A percentile compares a stretch with the other conserved stretches of the same genome.
These are phyloP conservation scores for Amanita phalloides DNA, from an alignment of 768 basidiomycete genomes.

Conservation along the genomic window DNA sequence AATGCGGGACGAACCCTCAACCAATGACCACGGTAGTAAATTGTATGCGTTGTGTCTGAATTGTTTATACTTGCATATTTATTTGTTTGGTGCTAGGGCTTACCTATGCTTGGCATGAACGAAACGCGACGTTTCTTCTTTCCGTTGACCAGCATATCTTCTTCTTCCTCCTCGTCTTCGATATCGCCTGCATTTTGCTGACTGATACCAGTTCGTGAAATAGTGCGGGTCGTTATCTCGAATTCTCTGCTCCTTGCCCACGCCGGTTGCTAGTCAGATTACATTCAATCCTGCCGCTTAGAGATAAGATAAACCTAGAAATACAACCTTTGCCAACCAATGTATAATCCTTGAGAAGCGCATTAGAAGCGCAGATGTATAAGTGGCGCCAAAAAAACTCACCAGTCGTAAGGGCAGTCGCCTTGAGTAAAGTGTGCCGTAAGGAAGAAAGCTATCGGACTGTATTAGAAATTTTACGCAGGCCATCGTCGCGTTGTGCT, in stretches of 20 bases:
- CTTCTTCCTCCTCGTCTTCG: conserved; percentile 57
- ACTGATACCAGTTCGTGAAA: conserved; percentile 52
- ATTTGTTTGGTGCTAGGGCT: conserved; percentile 12
- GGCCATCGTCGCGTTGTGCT: neutral
- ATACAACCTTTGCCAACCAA: conserved; percentile 68
- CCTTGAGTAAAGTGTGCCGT: conserved; percentile 85
- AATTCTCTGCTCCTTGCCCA: conserved; percentile 86
- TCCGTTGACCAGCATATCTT: conserved; percentile 51
- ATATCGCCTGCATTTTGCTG: conserved; percentile 66
- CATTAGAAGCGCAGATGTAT: conserved; percentile 4
- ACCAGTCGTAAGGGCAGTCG: conserved; percentile 85
- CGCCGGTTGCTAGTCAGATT: conserved; percentile 64
- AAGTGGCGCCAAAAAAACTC: conserved; percentile 10
- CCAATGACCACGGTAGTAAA: conserved; percentile 87
- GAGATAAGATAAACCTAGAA: neutral
- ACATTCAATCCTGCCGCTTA: neutral
- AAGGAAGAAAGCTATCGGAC: conserved; percentile 63
- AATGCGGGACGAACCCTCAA: conserved; percentile 44
- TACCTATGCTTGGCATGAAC: conserved; percentile 80
- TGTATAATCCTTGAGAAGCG: conserved; percentile 64
- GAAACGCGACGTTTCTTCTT: conserved; percentile 69
- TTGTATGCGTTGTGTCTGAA: conserved; percentile 77
- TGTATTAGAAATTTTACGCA: neutral
- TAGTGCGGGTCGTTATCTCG: conserved; percentile 76
- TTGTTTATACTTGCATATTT: neutral